Base-by-base conservation (phyloP, 331 rosid genomes). In the Prunus yedoensis region DNA sequence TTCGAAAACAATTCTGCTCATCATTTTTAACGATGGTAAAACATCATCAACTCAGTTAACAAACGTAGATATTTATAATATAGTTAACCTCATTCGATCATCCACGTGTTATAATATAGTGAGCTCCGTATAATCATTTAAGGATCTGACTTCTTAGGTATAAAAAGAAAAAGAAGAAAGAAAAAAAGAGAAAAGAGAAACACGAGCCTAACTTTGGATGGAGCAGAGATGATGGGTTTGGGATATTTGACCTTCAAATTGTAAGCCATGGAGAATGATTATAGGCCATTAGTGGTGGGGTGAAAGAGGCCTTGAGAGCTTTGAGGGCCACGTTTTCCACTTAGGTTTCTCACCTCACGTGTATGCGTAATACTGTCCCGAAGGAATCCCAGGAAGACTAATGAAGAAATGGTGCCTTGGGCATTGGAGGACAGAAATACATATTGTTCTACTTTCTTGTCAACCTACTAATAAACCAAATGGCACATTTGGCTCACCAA, bases 251-350 rank as follows among this genome's bases (percentile, higher is more conserved):
- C 85, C 84, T 78, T 64, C 41, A 53, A 32, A 74, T 71, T 23
- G 56, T 79, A 43, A 60, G 82, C 76, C 68, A 85, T 78, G 49
- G 32, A 63, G 2, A 61, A 61, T 61, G 68, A 90, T 90, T 78
- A 80, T 78, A 74, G 64, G 47, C 78, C 47, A 43, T 38, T 76
- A 80, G 86, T 83, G 87, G 85, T 76, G 81, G 81, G 79, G 77
- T 63, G 71, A 57, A 81, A 27, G 43, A n/a, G 70, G 49, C 45
- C 66, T 57, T 28, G 50, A 71, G 78, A 63, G 30, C 4, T 51
- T 21, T 46, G 72, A 74, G 84, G 81, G 85, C 90, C 93, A 85
- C 80, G 35, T 50, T 11, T 70, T 78, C 90, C 87, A 80, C 87
- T 88, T 80, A 65, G 59, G 64, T 68, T 81, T 68, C 76, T 74